Conservation (phyloP, 768 basidiomycete genomes). For the Lactarius trivialis region DNA sequence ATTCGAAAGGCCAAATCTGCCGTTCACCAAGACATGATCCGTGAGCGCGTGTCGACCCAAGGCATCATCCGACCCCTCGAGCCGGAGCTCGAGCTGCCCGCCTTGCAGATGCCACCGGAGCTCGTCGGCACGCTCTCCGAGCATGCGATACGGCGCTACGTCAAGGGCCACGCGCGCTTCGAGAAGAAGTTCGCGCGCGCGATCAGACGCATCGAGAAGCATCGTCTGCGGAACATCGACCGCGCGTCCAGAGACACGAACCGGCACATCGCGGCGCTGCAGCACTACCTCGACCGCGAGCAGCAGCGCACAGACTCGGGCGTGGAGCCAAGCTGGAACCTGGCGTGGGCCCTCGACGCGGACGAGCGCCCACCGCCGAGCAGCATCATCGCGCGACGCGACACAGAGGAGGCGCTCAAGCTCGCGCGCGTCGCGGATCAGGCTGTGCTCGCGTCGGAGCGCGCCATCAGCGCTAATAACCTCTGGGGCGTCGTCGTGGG, state of each 20-base stretch:
- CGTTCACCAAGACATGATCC: conserved; percentile 64
- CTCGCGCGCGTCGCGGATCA: conserved; percentile 71
- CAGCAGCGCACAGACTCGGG: conserved; percentile 23
- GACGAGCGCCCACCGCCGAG: conserved; percentile 84
- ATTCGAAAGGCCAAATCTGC: conserved; percentile 26
- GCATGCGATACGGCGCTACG: conserved; percentile 66
- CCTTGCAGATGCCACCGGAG: conserved; percentile 56
- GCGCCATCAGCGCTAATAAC: conserved; percentile 56
- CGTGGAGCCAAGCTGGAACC: conserved; percentile 50
- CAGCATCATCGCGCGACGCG: conserved; percentile 84
- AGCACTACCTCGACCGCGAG: conserved; percentile 33
- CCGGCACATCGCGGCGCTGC: conserved; percentile 45
- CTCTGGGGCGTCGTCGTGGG: conserved; percentile 65
- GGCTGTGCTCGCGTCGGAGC: conserved; percentile 51
- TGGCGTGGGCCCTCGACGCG: conserved; percentile 80
- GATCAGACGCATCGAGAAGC: conserved; percentile 52
- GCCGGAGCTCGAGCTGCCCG: conserved; percentile 55
- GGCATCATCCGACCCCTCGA: conserved; percentile 85
- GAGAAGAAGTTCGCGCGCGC: conserved; percentile 61
- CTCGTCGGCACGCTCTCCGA: conserved; percentile 74
- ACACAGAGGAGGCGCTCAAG: conserved; percentile 72
- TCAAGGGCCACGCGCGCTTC: conserved; percentile 52
- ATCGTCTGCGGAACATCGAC: conserved; percentile 58
- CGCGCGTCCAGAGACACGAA: conserved; percentile 57
- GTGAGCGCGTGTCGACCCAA: conserved; percentile 79